A percentile compares a stretch with the other conserved stretches of the same genome.
Evolutionary conservation across 108 stramenopile species (phyloP).

Genomic region (Fragilariopsis cylindrus): DNA sequence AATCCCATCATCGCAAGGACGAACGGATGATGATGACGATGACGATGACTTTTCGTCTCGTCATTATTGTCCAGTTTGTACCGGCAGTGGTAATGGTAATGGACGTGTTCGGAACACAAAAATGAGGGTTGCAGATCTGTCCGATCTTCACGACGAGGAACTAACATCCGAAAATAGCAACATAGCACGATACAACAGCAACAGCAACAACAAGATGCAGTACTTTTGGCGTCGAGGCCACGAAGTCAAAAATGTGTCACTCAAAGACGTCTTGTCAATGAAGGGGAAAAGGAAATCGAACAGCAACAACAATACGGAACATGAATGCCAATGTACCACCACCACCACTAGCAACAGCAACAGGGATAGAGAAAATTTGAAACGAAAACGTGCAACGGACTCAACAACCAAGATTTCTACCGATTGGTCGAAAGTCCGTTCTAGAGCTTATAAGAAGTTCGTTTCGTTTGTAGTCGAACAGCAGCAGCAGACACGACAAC

Average conservation of each 20-base stretch:
- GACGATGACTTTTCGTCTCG: background rate
- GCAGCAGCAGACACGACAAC: background rate
- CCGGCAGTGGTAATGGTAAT: background rate
- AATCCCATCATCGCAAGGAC: no score
- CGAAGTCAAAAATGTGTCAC: background rate
- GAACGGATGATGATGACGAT: no score
- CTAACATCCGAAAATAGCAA: background rate
- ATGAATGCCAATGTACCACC: background rate
- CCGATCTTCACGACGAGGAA: conserved; percentile 15
- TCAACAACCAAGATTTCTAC: background rate
- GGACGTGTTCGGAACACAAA: background rate
- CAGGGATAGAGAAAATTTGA: background rate
- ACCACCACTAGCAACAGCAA: background rate
- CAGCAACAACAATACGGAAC: background rate
- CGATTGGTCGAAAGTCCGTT: conserved; percentile 17
- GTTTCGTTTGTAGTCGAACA: conserved; percentile 5
- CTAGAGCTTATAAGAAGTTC: conserved; percentile 21
- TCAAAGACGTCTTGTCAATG: conserved; percentile 6
- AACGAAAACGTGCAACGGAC: background rate
- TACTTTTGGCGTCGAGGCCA: background rate
- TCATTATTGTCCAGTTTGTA: background rate
- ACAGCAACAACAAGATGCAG: background rate
- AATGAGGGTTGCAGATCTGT: conserved; percentile 5
- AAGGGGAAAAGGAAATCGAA: background rate
- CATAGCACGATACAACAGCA: background rate